These are phyloP conservation scores for Teunomyces barrocoloradensis DNA, from an alignment of 805 yeast species.

Conservation along the genomic window DNA sequence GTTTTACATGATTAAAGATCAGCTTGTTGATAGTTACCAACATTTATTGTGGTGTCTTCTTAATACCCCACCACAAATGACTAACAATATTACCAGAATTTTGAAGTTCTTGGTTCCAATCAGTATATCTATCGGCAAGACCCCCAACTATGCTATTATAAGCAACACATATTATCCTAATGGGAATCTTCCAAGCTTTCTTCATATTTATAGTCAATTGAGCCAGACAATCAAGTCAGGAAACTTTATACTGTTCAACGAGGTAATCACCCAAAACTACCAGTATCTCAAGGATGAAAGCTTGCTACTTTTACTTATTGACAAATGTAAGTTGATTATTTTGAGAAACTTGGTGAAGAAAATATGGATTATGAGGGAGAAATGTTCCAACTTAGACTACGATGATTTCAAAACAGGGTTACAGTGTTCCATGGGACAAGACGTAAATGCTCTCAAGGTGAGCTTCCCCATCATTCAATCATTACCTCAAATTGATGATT, in stretches of 20 bases:
- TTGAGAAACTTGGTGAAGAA: slow-evolving; percentile 44
- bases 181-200: slow-evolving; percentile 17
- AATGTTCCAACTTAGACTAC: slow-evolving; percentile 27
- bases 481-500: slow-evolving; percentile 27
- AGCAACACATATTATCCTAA: slow-evolving; percentile 13
- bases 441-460: background rate
- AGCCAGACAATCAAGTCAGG: slow-evolving; percentile 42
- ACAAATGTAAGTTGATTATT: slow-evolving; percentile 43
- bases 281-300: slow-evolving; percentile 35
- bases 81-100: slow-evolving; percentile 39
- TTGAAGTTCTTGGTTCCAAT: slow-evolving; percentile 51
- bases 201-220: slow-evolving; percentile 37
- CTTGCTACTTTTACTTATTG: slow-evolving; percentile 43
- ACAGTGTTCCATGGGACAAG: slow-evolving; percentile 9
- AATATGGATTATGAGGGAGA: slow-evolving; percentile 27
- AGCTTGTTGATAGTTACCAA: slow-evolving; percentile 42
- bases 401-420: slow-evolving; percentile 24
- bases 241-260: slow-evolving; percentile 34
- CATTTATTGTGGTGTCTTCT: slow-evolving; percentile 57
- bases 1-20: slow-evolving; percentile 53
- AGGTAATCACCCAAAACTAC: slow-evolving; percentile 26
- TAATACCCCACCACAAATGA: slow-evolving; percentile 31
- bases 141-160: slow-evolving; percentile 35
- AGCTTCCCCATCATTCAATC: slow-evolving; percentile 7
- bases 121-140: slow-evolving; percentile 52